Percentiles rank a stretch among this genome's conserved stretches.
Evolutionary conservation across 257 asterid genomes (phyloP).

Genomic region (Nicotiana tabacum): DNA sequence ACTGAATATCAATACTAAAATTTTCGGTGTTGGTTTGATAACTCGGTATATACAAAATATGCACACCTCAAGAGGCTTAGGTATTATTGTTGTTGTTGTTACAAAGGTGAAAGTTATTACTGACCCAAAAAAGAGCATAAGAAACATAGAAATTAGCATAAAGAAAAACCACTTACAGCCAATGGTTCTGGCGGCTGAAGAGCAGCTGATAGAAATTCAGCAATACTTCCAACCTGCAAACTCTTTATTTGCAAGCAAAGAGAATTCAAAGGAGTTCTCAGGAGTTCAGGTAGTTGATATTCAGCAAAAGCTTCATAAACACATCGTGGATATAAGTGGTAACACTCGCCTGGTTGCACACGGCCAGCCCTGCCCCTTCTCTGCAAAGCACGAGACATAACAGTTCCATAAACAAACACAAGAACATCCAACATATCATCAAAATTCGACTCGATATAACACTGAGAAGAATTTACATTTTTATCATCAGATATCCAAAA

Average conservation of each 20-base stretch:
- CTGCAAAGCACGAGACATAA: slow-evolving; percentile 39
- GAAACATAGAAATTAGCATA: background rate
- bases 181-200: slow-evolving; percentile 89
- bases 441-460: background rate
- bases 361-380: slow-evolving; percentile 99
- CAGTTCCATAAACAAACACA: background rate
- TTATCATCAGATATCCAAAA: background rate
- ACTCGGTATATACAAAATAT: too few species aligned
- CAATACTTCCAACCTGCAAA: slow-evolving; percentile 80
- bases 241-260: slow-evolving; percentile 98
- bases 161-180: slow-evolving; percentile 58
- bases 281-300: slow-evolving; percentile 95
- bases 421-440: background rate
- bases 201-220: slow-evolving; percentile 85
- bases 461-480: background rate
- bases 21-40: too few species aligned
- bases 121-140: background rate
- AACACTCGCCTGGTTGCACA: slow-evolving; percentile 97
- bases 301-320: slow-evolving; percentile 94
- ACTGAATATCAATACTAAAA: too few species aligned
- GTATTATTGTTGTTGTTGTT: background rate
- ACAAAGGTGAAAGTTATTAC: background rate
- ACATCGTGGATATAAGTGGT: slow-evolving; percentile 87
- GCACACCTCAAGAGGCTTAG: too few species aligned
- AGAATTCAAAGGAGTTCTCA: slow-evolving; percentile 93